Evolutionary conservation across 768 basidiomycete species (phyloP).

Genomic region (Basidioascus undulatus): DNA sequence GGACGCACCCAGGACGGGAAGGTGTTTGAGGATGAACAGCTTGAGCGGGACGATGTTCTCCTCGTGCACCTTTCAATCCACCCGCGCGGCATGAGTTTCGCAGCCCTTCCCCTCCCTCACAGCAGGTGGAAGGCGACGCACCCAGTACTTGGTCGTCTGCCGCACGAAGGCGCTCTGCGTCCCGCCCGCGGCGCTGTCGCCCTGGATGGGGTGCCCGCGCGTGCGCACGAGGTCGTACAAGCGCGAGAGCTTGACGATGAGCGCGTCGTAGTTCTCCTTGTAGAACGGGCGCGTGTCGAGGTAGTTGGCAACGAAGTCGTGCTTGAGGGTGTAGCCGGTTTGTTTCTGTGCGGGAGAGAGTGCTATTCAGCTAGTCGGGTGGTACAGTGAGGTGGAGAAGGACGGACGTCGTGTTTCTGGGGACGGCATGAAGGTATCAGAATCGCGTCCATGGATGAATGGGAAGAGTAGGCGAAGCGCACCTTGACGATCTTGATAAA

Average conservation of each 20-base stretch:
- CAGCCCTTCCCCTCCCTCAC: no score
- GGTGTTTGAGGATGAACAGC: slow-evolving; percentile 66
- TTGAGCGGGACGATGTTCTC: slow-evolving; percentile 85
- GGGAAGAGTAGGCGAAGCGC: slow-evolving; percentile 6
- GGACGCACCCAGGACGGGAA: slow-evolving; percentile 68
- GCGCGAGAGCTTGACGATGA: slow-evolving; percentile 87
- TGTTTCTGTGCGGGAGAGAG: slow-evolving; percentile 44
- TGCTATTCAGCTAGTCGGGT: background rate
- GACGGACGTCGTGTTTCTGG: slow-evolving; percentile 74
- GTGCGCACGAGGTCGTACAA: slow-evolving; percentile 88
- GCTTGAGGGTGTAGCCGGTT: slow-evolving; percentile 57
- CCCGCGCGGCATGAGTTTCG: background rate
- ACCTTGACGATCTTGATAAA: slow-evolving; percentile 97
- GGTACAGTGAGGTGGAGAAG: background rate
- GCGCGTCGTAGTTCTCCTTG: slow-evolving; percentile 72
- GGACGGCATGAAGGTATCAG: background rate
- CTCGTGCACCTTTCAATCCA: slow-evolving; percentile 36
- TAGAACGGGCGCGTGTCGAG: slow-evolving; percentile 90
- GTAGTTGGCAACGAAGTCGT: slow-evolving; percentile 70
- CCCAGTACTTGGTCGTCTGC: slow-evolving; percentile 99
- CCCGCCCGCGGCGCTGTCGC: slow-evolving; percentile 83
- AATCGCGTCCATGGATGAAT: background rate
- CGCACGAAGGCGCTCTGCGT: slow-evolving; percentile 92
- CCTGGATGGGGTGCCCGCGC: slow-evolving; percentile 75
- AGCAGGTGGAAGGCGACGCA: slow-evolving; percentile 14